Percentiles rank a stretch among this genome's conserved stretches.
phyloP scores from a whole-genome alignment of 2,329 filamentous ascomycete species.

The Colletotrichum navitas region DNA sequence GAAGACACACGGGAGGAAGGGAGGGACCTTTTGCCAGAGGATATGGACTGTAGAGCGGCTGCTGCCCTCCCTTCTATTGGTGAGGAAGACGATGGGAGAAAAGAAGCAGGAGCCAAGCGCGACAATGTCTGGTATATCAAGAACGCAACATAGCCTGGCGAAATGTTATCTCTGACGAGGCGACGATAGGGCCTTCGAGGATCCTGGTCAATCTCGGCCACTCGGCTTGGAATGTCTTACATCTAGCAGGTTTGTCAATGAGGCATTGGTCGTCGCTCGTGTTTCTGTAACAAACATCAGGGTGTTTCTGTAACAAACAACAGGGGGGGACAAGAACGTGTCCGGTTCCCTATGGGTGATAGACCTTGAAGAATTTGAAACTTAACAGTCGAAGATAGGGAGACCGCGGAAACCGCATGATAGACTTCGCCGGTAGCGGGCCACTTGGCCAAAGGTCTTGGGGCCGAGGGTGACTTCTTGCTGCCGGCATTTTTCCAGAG shows the following conservation, averaged over 20 bases:
- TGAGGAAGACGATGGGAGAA: background rate
- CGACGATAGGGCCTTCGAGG: background rate
- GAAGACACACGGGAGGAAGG: background rate
- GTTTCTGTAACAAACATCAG: slow-evolving; percentile 8
- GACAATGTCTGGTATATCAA: slow-evolving; percentile 1
- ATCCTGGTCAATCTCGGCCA: slow-evolving; percentile 11
- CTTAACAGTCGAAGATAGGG: background rate
- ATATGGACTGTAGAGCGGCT: background rate
- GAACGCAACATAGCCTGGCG: slow-evolving; percentile 15
- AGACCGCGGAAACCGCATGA: background rate
- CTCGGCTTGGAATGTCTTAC: slow-evolving; percentile 29
- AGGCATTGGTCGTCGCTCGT: background rate
- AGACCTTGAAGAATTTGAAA: slow-evolving; percentile 9
- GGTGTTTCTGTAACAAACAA: too few relatives aligned
- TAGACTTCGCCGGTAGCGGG: background rate
- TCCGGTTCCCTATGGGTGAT: background rate
- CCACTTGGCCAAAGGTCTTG: background rate
- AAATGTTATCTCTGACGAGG: slow-evolving; percentile 24
- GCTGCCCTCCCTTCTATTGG: background rate
- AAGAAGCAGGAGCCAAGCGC: slow-evolving; percentile 1
- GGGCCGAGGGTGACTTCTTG: background rate
- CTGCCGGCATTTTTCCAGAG: background rate
- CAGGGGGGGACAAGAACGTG: slow-evolving; percentile 1
- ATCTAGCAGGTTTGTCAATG: background rate
- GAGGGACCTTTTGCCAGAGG: background rate